Evolutionary conservation across 495 filamentous ascomycete genomes (phyloP).

Genomic region (Platismatia glauca): DNA sequence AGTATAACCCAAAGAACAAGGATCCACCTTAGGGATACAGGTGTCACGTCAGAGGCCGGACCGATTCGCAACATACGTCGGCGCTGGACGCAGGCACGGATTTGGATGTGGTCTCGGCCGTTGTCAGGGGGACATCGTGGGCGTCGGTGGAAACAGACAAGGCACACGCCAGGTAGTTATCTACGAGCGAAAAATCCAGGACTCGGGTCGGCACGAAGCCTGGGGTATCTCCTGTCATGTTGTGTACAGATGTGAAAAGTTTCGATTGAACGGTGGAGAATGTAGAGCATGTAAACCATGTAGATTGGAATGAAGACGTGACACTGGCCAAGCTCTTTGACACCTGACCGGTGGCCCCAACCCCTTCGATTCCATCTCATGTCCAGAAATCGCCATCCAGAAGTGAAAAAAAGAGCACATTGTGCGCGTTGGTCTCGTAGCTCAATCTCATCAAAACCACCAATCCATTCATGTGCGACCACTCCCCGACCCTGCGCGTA

Average conservation of each 20-base stretch:
- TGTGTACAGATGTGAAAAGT: background rate
- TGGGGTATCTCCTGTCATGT: background rate
- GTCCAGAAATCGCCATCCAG: background rate
- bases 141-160: background rate
- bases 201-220: background rate
- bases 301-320: background rate
- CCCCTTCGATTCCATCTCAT: background rate
- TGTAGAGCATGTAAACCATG: background rate
- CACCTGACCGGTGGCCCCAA: background rate
- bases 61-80: background rate
- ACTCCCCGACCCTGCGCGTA: background rate
- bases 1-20: slow-evolving; percentile 61
- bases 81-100: background rate
- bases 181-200: background rate
- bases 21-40: background rate
- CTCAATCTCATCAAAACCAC: background rate
- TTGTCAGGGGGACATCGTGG: background rate
- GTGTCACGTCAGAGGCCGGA: background rate
- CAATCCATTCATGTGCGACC: background rate
- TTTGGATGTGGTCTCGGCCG: background rate
- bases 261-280: background rate
- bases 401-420: background rate
- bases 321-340: background rate
- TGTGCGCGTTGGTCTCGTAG: background rate
- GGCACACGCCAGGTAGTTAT: background rate